Percentiles rank a stretch among this genome's conserved stretches.
These are phyloP conservation scores for Diaporthe nobilis DNA, from an alignment of 2,329 filamentous ascomycete genomes.

Conservation along the genomic window DNA sequence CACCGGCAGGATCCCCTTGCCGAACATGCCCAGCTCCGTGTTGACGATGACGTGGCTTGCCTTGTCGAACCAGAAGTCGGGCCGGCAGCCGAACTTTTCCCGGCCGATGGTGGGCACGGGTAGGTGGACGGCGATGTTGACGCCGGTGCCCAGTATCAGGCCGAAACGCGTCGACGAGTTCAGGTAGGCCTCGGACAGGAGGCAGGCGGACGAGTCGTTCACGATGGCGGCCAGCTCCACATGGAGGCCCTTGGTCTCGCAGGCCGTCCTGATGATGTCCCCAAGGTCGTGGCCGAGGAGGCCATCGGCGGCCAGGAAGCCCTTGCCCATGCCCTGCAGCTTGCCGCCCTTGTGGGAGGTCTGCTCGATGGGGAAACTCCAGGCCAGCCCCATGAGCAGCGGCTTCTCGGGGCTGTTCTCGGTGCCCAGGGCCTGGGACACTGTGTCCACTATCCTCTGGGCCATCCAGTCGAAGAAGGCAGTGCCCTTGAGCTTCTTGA, in stretches of 20 bases:
- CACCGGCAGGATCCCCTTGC: conserved; percentile 68
- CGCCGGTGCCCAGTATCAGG: conserved; percentile 76
- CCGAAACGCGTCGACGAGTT: conserved; percentile 72
- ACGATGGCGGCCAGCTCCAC: conserved; percentile 73
- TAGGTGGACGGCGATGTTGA: conserved; percentile 76
- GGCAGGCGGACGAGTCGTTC: conserved; percentile 77
- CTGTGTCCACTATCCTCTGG: conserved; percentile 68
- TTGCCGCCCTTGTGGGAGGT: conserved; percentile 72
- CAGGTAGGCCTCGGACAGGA: conserved; percentile 74
- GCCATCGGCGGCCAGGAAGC: conserved; percentile 71
- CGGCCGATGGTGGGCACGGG: conserved; percentile 69
- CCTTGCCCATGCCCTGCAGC: conserved; percentile 76
- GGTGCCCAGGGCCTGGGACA: conserved; percentile 60
- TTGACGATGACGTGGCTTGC: conserved; percentile 77
- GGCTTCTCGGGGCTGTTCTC: conserved; percentile 56
- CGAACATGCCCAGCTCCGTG: conserved; percentile 78
- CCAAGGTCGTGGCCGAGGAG: conserved; percentile 73
- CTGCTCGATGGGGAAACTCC: conserved; percentile 82
- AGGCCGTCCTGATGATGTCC: conserved; percentile 69
- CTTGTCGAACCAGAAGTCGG: conserved; percentile 68
- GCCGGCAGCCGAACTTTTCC: conserved; percentile 70
- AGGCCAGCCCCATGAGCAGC: conserved; percentile 73
- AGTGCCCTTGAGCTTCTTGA: conserved; percentile 71
- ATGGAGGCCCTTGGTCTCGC: conserved; percentile 63
- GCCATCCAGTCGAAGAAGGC: conserved; percentile 80